Base-by-base conservation (phyloP, 2,329 filamentous ascomycete species). In the Exophiala sp. region DNA sequence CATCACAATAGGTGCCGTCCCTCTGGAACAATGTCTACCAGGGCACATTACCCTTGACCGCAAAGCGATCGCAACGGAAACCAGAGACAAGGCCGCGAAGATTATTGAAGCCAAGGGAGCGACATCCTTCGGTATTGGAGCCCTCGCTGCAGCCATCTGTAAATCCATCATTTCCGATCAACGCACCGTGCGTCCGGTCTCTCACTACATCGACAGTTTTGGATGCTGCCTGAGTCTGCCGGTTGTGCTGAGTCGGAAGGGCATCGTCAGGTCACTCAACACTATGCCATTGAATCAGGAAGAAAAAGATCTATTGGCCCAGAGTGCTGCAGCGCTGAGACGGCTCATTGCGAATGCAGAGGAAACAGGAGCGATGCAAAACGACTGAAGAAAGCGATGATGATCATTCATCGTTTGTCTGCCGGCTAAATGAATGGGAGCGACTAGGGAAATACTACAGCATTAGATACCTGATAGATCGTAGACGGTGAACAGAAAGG, bases 91-190 rank as follows among this genome's bases (percentile, higher is more conserved):
- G 35, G 73, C 76, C 0, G 71, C 74, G 7, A 69, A 66, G 10
- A 79, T 81, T 57, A 74, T 79, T 42, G 67, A 71, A 16, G 70
- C 72, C 9, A 81, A 81, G 64, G 78, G 78, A 1, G 72, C 75
- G 24, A 80, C 74, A 0, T 71, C 75, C 0, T 79, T 74, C 58
- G 78, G 78, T 9, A 76, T 80, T 42, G 77, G 73, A 7, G 74
- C 75, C 24, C 69, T 78, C 3, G 70, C 76, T 2, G 69, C 73
- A 1, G 72, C 68, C 39, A 76, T 81, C 50, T 80, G 78, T 65
- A 71, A 73, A 52, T 76, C 77, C 10, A 77, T 81, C 11, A 62
- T 80, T 10, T 72, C 71, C 42, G 78, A 81, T 61, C 69, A 74
- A 52, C 69, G 70, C 8, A 72, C 74, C 35, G 71, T 80, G 14